Conservation (phyloP, 352 stramenopile genomes). For the Detonula confervacea region DNA sequence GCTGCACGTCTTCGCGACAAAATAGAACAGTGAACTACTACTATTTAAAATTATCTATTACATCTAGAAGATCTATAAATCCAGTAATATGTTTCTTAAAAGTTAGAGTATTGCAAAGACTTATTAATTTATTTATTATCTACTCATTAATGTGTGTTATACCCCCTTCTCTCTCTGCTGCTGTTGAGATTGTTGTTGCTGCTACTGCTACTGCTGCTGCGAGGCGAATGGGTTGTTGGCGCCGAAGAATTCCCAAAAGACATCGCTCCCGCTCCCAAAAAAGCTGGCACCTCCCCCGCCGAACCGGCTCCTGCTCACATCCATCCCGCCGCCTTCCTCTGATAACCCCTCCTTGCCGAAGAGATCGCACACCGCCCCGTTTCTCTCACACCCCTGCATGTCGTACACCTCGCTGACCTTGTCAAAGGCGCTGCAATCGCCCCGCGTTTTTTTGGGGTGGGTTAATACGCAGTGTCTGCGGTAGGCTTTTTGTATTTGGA, state of each 20-base stretch:
- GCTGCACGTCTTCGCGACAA: too few species aligned
- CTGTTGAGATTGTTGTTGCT: too few species aligned
- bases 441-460: constrained; percentile 89
- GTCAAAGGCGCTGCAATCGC: constrained; percentile 87
- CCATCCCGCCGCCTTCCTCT: constrained; percentile 46
- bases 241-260: constrained; percentile 48
- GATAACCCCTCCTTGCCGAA: constrained; percentile 93
- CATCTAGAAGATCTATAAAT: too few species aligned
- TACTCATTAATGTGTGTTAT: too few species aligned
- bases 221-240: too few species aligned
- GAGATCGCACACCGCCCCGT: constrained; percentile 92
- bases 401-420: constrained; percentile 94
- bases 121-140: too few species aligned
- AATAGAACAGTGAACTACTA: too few species aligned
- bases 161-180: too few species aligned
- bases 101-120: too few species aligned
- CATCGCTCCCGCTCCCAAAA: constrained; percentile 32
- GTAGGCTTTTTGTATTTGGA: constrained; percentile 96
- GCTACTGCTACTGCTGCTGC: too few species aligned
- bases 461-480: constrained; percentile 92
- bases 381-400: constrained; percentile 91
- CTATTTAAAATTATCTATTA: too few species aligned
- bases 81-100: too few species aligned
- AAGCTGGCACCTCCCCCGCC: constrained; percentile 15
- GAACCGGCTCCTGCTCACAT: not conserved